Conservation (phyloP, 2,329 filamentous ascomycete genomes). For the Aspergillus nomiae region DNA sequence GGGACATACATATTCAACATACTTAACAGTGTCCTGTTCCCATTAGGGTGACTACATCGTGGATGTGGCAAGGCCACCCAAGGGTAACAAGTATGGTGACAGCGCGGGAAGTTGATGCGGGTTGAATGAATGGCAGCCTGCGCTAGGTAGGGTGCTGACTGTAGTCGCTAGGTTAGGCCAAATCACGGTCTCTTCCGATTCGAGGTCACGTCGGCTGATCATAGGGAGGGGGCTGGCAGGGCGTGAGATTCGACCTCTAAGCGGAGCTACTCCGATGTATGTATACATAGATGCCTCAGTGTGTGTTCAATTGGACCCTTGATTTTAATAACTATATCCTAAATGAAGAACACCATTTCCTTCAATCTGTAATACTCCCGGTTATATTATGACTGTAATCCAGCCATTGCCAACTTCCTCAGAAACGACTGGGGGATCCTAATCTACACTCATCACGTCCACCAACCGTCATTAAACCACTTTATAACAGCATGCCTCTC, state of each 20-base stretch:
- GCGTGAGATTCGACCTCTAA: not conserved
- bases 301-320: not conserved
- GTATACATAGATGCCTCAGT: not conserved
- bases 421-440: conserved; percentile 14
- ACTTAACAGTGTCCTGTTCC: not conserved
- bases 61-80: not conserved
- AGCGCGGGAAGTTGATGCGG: too few relatives aligned
- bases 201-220: not conserved
- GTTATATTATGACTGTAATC: not conserved
- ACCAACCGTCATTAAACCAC: conserved; percentile 33
- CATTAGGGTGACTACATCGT: not conserved
- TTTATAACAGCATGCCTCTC: conserved; percentile 45
- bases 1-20: not conserved
- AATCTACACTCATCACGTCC: conserved; percentile 30
- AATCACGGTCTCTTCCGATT: not conserved
- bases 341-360: not conserved
- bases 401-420: conserved; percentile 12
- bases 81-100: not conserved
- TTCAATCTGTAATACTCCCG: not conserved
- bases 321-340: not conserved
- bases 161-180: not conserved
- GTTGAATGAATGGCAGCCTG: not conserved
- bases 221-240: not conserved
- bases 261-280: not conserved
- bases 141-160: not conserved